Evolutionary conservation across 805 yeast species (phyloP).

Genomic region (Limtongia smithiae): DNA sequence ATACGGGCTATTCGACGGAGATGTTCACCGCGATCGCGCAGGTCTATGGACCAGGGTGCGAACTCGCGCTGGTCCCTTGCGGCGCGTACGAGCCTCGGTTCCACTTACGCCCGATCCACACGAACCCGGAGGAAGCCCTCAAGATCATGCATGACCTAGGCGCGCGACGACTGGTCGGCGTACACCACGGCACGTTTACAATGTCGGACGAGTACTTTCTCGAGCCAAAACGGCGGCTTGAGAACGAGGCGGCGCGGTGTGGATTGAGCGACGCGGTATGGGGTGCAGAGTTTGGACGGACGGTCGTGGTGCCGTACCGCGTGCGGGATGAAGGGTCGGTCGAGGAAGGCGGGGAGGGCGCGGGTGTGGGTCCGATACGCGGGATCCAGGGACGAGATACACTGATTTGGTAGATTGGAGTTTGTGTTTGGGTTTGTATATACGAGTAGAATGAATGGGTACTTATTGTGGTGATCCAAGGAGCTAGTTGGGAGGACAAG

Average conservation of each 20-base stretch:
- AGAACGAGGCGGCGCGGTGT: slow-evolving; percentile 22
- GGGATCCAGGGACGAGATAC: slow-evolving; percentile 24
- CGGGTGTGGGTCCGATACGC: slow-evolving; percentile 10
- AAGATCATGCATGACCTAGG: slow-evolving; percentile 61
- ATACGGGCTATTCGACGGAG: slow-evolving; percentile 81
- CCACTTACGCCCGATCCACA: slow-evolving; percentile 90
- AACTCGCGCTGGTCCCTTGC: slow-evolving; percentile 76
- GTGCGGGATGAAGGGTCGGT: slow-evolving; percentile 4
- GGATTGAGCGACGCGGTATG: slow-evolving; percentile 43
- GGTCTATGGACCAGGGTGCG: slow-evolving; percentile 56
- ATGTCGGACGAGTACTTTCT: slow-evolving; percentile 81
- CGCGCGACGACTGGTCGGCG: slow-evolving; percentile 68
- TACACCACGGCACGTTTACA: slow-evolving; percentile 96
- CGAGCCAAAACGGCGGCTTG: slow-evolving; percentile 45
- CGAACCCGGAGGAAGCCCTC: slow-evolving; percentile 73
- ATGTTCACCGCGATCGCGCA: slow-evolving; percentile 64
- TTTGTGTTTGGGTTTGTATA: too few relatives aligned
- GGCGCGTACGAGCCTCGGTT: slow-evolving; percentile 94
- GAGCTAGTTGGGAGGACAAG: too few relatives aligned
- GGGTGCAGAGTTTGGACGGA: slow-evolving; percentile 75
- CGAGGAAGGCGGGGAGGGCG: slow-evolving; percentile 2
- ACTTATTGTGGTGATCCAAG: too few relatives aligned
- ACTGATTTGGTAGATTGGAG: slow-evolving; percentile 11
- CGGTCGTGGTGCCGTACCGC: slow-evolving; percentile 42
- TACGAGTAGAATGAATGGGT: too few relatives aligned